Conservation (phyloP, 2,329 filamentous ascomycete species). For the Furcasterigmium sp. region DNA sequence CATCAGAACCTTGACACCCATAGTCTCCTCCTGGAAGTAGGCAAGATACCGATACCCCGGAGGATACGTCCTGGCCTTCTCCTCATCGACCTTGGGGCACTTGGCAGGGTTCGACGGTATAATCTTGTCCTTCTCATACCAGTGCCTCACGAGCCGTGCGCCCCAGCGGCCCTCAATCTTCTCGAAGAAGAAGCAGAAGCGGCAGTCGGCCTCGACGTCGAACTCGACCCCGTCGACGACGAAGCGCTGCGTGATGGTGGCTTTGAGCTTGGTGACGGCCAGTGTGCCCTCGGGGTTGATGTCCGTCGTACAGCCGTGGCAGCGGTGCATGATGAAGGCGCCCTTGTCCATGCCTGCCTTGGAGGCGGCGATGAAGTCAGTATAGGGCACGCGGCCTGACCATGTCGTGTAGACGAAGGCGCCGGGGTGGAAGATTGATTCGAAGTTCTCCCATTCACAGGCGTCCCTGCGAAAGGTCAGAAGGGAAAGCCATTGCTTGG, state of each 20-base stretch:
- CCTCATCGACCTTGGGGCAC: constrained; percentile 33
- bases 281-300: constrained; percentile 30
- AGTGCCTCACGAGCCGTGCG: constrained; percentile 38
- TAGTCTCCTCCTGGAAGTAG: constrained; percentile 38
- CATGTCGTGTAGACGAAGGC: constrained; percentile 46
- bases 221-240: constrained; percentile 31
- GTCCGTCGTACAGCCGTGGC: constrained; percentile 35
- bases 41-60: constrained; percentile 38
- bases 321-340: constrained; percentile 37
- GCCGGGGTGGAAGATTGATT: constrained; percentile 41
- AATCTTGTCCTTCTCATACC: constrained; percentile 49
- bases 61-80: constrained; percentile 32
- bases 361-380: constrained; percentile 32
- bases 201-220: constrained; percentile 40
- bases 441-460: constrained; percentile 47
- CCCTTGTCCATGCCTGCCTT: constrained; percentile 34
- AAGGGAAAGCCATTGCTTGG: background rate
- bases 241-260: constrained; percentile 44
- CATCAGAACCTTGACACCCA: constrained; percentile 31
- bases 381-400: constrained; percentile 35
- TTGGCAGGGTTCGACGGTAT: constrained; percentile 35
- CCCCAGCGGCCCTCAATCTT: constrained; percentile 32
- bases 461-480: constrained; percentile 26
- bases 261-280: constrained; percentile 44
- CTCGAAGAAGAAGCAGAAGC: constrained; percentile 40